Conservation (phyloP, 495 filamentous ascomycete species). For the Aspergillus conjunctus region DNA sequence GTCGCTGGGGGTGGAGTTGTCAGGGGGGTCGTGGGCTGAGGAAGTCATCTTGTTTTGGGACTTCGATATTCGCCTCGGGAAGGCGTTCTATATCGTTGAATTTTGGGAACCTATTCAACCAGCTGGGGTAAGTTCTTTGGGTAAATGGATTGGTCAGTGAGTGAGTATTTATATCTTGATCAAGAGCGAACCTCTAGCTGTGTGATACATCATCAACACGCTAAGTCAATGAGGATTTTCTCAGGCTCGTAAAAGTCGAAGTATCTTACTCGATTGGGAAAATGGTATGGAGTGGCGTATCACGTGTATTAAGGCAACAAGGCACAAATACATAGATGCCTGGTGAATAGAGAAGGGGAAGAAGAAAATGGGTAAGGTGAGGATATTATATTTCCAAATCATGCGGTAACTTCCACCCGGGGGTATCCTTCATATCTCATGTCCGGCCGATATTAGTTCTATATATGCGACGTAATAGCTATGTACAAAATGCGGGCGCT, state of each 20-base stretch:
- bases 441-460: conserved; percentile 10
- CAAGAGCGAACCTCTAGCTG: background rate
- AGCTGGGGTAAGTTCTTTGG: background rate
- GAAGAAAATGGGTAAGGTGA: background rate
- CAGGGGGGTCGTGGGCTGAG: background rate
- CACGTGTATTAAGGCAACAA: conserved; percentile 2
- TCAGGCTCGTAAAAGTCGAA: background rate
- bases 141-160: background rate
- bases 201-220: background rate
- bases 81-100: background rate
- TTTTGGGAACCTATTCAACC: background rate
- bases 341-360: background rate
- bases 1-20: background rate
- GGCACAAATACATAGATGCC: background rate
- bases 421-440: conserved; percentile 6
- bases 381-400: background rate
- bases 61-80: conserved; percentile 2
- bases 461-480: conserved; percentile 16
- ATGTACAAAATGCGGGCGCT: conserved; percentile 14
- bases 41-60: background rate
- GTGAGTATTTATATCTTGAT: background rate
- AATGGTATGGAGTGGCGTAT: background rate
- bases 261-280: background rate
- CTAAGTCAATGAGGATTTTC: background rate
- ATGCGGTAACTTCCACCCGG: background rate